Evolutionary conservation across 176 grass and related monocot species (phyloP).

Genomic region (Puya raimondii): DNA sequence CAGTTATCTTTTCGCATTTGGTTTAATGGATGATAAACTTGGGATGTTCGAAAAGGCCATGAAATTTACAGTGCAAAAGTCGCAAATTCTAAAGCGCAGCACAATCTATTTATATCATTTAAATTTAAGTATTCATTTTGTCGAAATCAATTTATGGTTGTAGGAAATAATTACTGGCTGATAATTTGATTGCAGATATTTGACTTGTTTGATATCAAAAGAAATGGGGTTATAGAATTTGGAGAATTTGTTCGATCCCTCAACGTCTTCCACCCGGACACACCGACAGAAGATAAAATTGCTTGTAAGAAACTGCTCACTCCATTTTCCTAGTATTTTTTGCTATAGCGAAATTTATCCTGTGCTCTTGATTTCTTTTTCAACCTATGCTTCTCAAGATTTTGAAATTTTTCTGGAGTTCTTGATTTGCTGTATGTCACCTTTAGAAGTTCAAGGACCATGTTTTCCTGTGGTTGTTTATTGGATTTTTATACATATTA

Average conservation of each 20-base stretch:
- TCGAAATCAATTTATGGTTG: too few relatives aligned
- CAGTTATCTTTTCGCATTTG: conserved; percentile 4
- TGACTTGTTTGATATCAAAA: conserved; percentile 77
- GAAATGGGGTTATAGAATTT: conserved; percentile 72
- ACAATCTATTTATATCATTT: too few relatives aligned
- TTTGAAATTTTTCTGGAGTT: too few relatives aligned
- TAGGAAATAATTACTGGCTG: too few relatives aligned
- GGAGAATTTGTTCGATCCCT: conserved; percentile 78
- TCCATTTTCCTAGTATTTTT: neutral
- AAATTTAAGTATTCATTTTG: too few relatives aligned
- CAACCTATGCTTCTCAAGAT: neutral
- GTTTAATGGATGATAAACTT: neutral
- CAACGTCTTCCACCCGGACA: conserved; percentile 70
- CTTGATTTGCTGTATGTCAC: too few relatives aligned
- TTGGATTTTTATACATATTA: too few relatives aligned
- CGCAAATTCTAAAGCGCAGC: too few relatives aligned
- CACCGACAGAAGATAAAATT: conserved; percentile 47
- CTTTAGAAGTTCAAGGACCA: too few relatives aligned
- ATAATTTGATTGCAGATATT: conserved; percentile 50
- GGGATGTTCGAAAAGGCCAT: neutral
- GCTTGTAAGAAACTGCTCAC: conserved; percentile 43
- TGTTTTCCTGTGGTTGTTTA: too few relatives aligned
- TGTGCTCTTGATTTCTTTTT: conserved; percentile 1
- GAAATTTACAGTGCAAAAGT: too few relatives aligned
- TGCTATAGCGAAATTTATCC: neutral